Conservation (phyloP, 257 asterid species). For the Solanum rostratum region DNA sequence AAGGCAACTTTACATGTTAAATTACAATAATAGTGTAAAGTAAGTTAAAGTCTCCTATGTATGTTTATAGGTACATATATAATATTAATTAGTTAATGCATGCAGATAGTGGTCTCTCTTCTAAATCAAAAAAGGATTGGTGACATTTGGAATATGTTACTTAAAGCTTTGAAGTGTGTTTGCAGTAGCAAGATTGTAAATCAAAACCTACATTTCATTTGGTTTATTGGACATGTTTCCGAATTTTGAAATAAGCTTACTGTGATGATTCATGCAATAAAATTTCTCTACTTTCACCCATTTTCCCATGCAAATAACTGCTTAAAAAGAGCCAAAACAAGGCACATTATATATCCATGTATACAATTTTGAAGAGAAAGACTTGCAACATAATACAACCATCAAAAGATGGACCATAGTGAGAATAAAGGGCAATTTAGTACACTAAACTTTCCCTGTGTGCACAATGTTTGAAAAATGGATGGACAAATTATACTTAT, state of each 20-base stretch:
- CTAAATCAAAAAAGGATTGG: not conserved
- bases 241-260: not conserved
- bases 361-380: no score
- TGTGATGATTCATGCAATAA: not conserved
- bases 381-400: no score
- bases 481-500: no score
- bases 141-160: not conserved
- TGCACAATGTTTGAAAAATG: no score
- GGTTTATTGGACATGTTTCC: not conserved
- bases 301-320: no score
- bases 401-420: no score
- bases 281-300: no score
- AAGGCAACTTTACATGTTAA: not conserved
- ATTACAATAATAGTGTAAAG: not conserved
- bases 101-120: not conserved
- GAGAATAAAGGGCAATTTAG: no score
- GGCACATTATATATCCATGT: no score
- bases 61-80: not conserved
- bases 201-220: not conserved
- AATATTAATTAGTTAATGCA: not conserved
- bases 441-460: no score
- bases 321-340: no score
- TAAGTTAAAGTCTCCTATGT: not conserved
- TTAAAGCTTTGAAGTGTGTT: not conserved
- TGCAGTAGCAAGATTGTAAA: not conserved